phyloP scores from a whole-genome alignment of 2,329 filamentous ascomycete species.

The Aureobasidium vineae region DNA sequence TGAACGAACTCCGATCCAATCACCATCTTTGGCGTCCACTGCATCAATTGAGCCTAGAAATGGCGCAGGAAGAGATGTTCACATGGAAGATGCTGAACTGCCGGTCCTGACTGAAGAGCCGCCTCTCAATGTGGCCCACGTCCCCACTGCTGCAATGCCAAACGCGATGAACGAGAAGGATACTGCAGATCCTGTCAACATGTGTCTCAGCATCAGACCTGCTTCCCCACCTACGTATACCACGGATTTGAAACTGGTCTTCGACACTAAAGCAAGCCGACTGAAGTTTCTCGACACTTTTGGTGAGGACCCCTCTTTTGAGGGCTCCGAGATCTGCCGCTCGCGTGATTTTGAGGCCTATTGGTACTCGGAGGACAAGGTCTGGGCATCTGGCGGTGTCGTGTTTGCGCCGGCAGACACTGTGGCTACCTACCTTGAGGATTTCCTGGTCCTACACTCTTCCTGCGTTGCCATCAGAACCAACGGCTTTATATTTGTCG shows the following conservation, averaged over 20 bases:
- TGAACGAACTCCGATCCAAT: background rate
- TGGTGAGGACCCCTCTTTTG: background rate
- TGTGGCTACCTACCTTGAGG: slow-evolving; percentile 26
- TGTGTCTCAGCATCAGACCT: background rate
- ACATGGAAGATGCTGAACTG: background rate
- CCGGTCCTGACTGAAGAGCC: background rate
- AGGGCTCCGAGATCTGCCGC: slow-evolving; percentile 5
- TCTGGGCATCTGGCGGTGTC: slow-evolving; percentile 2
- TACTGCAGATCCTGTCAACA: background rate
- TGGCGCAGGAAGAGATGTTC: background rate
- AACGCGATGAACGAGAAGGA: background rate
- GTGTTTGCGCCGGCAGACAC: background rate
- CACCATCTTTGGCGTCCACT: background rate
- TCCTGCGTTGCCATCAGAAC: slow-evolving; percentile 30
- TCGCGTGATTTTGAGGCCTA: slow-evolving; percentile 24
- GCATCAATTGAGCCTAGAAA: background rate
- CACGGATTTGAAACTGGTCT: background rate
- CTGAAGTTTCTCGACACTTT: background rate
- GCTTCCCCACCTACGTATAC: background rate
- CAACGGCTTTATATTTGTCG: slow-evolving; percentile 30
- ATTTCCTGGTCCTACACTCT: slow-evolving; percentile 31
- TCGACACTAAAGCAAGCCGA: background rate
- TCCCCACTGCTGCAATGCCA: background rate
- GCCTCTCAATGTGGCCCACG: no score
- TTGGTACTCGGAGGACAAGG: slow-evolving; percentile 14